Evolutionary conservation across 768 basidiomycete species (phyloP).

Genomic region (Suillus subaureus): DNA sequence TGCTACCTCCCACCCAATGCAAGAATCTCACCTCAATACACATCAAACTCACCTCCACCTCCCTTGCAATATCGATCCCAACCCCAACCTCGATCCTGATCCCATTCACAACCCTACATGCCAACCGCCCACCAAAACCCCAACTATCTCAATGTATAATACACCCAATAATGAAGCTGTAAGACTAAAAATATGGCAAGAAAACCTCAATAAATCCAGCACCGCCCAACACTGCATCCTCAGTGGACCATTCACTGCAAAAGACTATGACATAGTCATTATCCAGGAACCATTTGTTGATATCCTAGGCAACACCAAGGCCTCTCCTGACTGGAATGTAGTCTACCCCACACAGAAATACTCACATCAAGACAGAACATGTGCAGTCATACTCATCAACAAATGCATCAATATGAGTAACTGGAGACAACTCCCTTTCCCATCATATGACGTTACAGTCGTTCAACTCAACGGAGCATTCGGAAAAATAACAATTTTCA

Average conservation of each 20-base stretch:
- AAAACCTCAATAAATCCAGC: constrained; percentile 32
- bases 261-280: no score
- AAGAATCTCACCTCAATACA: neutral
- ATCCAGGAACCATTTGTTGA: no score
- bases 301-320: neutral
- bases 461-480: neutral
- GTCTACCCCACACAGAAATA: neutral
- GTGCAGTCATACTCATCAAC: neutral
- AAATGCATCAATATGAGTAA: neutral
- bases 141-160: neutral
- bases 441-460: neutral
- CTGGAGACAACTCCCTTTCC: neutral
- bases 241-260: neutral
- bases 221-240: constrained; percentile 20
- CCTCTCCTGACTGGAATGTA: neutral
- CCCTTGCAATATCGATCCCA: no score
- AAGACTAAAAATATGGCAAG: constrained; percentile 28
- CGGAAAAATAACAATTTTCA: neutral
- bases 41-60: no score
- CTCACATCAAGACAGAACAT: neutral
- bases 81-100: no score
- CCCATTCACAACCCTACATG: no score
- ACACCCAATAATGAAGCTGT: neutral
- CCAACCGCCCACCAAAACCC: no score
- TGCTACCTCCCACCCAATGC: neutral